A percentile compares a stretch with the other conserved stretches of the same genome.
phyloP scores from a whole-genome alignment of 495 filamentous ascomycete genomes.

The Terfezia boudieri region DNA sequence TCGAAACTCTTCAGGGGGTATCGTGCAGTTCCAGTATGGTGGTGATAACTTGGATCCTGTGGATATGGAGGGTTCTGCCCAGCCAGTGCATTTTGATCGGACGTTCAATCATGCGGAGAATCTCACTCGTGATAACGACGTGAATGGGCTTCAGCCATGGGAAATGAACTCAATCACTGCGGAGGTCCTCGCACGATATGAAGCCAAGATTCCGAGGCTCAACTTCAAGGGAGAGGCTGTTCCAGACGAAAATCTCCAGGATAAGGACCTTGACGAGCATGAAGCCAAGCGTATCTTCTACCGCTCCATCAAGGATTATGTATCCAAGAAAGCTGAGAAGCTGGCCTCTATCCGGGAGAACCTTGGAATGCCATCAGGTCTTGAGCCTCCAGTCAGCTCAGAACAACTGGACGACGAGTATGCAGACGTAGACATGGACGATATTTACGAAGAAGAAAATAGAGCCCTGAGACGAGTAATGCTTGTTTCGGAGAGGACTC shows the following conservation, averaged over 20 bases:
- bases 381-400: not conserved
- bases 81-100: conserved; percentile 78
- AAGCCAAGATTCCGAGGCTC: conserved; percentile 39
- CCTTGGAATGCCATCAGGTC: conserved; percentile 1
- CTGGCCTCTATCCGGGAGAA: conserved; percentile 29
- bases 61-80: conserved; percentile 89
- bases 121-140: conserved; percentile 55
- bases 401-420: not conserved
- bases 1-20: conserved; percentile 56
- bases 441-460: conserved; percentile 4
- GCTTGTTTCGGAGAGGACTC: conserved; percentile 53
- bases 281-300: conserved; percentile 72
- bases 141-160: conserved; percentile 43
- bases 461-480: conserved; percentile 41
- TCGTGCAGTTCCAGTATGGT: conserved; percentile 94
- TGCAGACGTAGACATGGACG: conserved; percentile 3
- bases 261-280: conserved; percentile 53
- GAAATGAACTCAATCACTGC: conserved; percentile 47
- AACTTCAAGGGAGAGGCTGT: conserved; percentile 25
- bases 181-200: conserved; percentile 39
- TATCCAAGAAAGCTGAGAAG: conserved; percentile 33
- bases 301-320: conserved; percentile 46
- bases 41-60: conserved; percentile 88
- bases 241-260: conserved; percentile 23
- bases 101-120: conserved; percentile 72